A percentile compares a stretch with the other conserved stretches of the same genome.
phyloP scores from a whole-genome alignment of 2,329 filamentous ascomycete genomes.

The Thelonectria olida region DNA sequence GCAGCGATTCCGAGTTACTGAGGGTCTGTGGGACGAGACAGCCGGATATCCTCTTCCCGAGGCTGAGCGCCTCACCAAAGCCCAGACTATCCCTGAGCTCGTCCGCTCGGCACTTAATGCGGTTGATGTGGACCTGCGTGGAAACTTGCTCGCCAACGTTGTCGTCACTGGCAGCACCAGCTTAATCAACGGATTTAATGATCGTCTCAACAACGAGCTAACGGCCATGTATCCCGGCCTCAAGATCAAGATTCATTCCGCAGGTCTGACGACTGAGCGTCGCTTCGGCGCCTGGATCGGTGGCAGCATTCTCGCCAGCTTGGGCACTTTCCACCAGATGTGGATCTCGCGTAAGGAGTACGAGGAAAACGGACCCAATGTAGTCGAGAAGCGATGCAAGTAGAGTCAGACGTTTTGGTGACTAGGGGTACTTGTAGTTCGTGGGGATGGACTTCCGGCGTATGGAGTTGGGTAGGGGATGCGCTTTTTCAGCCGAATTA shows the following conservation, averaged over 20 bases:
- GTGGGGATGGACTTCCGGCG: slow-evolving; percentile 38
- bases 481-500: slow-evolving; percentile 35
- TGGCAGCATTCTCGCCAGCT: slow-evolving; percentile 91
- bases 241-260: slow-evolving; percentile 87
- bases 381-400: slow-evolving; percentile 97
- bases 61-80: slow-evolving; percentile 65
- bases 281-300: slow-evolving; percentile 96
- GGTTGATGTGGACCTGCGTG: slow-evolving; percentile 89
- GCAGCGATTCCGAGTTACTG: slow-evolving; percentile 85
- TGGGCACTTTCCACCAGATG: slow-evolving; percentile 99
- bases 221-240: slow-evolving; percentile 83
- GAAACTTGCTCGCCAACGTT: slow-evolving; percentile 85
- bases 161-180: slow-evolving; percentile 91
- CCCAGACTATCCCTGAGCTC: slow-evolving; percentile 84
- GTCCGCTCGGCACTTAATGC: slow-evolving; percentile 80
- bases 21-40: slow-evolving; percentile 90
- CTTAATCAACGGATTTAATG: slow-evolving; percentile 89
- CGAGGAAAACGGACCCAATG: slow-evolving; percentile 88
- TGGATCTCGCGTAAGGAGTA: slow-evolving; percentile 99
- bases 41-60: slow-evolving; percentile 68
- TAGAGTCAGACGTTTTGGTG: too few species aligned
- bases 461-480: slow-evolving; percentile 47
- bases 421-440: too few species aligned
- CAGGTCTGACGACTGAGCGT: slow-evolving; percentile 85
- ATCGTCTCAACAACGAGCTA: slow-evolving; percentile 87